phyloP scores from a whole-genome alignment of 768 basidiomycete species.

The Rubroboletus pulcherrimus region DNA sequence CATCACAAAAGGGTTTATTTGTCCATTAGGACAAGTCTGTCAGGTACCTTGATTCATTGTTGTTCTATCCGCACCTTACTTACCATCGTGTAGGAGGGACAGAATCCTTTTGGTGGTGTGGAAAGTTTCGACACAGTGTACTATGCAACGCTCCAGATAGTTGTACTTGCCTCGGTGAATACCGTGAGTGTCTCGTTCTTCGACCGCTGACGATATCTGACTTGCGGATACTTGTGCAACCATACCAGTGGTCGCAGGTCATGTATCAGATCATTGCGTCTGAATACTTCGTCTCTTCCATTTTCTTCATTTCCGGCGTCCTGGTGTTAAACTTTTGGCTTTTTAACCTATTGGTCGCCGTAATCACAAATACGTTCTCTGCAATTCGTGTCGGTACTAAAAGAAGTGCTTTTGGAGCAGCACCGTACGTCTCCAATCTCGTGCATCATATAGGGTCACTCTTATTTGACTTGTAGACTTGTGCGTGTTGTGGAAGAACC shows the following conservation, averaged over 20 bases:
- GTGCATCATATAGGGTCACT: background rate
- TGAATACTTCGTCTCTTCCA: conserved; percentile 82
- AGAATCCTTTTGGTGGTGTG: conserved; percentile 62
- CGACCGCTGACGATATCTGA: background rate
- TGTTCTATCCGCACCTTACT: background rate
- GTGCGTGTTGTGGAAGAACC: conserved; percentile 46
- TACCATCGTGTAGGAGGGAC: conserved; percentile 43
- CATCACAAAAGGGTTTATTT: conserved; percentile 78
- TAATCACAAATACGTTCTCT: conserved; percentile 91
- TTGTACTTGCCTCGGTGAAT: conserved; percentile 79
- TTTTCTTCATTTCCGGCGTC: conserved; percentile 83
- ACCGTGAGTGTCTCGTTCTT: conserved; percentile 45
- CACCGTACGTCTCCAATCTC: conserved; percentile 20
- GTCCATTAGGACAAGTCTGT: conserved; percentile 84
- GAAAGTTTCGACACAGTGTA: conserved; percentile 91
- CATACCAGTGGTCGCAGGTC: conserved; percentile 60
- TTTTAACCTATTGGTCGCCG: conserved; percentile 90
- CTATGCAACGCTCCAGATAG: conserved; percentile 73
- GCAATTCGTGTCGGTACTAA: conserved; percentile 83
- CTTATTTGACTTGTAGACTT: conserved; percentile 28
- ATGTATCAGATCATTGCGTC: conserved; percentile 91
- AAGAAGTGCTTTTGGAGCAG: conserved; percentile 90
- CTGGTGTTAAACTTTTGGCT: conserved; percentile 92
- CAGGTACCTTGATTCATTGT: conserved; percentile 40
- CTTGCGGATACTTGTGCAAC: background rate